These are phyloP conservation scores for Choanephora cucurbitarum DNA, from an alignment of 371 early-diverging fungal genomes.

Conservation along the genomic window DNA sequence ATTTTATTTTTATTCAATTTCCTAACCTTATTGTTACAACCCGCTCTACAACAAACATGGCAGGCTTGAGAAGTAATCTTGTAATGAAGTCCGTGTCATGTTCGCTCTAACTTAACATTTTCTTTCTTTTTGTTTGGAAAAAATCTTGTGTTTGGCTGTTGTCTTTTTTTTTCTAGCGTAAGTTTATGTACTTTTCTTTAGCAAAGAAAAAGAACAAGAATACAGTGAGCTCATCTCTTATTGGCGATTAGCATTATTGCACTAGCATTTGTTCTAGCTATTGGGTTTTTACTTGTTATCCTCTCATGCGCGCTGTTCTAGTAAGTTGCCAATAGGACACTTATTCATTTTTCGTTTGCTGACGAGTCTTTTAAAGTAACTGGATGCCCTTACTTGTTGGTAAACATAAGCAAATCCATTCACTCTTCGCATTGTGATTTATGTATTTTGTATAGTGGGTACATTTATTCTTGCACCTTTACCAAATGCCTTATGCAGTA, in stretches of 20 bases:
- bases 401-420: slow-evolving; percentile 22
- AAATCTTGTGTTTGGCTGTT: too few species aligned
- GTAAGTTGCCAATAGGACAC: slow-evolving; percentile 39
- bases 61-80: slow-evolving; percentile 28
- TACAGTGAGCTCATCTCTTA: neutral
- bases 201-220: neutral
- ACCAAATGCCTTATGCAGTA: slow-evolving; percentile 85
- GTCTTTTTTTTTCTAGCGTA: slow-evolving; percentile 15
- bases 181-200: too few species aligned
- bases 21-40: neutral
- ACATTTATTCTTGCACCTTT: slow-evolving; percentile 88
- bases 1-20: neutral
- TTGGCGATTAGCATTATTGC: slow-evolving; percentile 63
- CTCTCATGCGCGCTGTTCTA: slow-evolving; percentile 91
- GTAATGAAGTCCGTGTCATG: too few species aligned
- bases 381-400: slow-evolving; percentile 92
- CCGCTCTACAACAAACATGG: too few species aligned
- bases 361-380: too few species aligned
- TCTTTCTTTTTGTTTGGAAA: neutral
- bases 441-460: too few species aligned
- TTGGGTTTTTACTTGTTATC: slow-evolving; percentile 89
- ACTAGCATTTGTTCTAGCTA: slow-evolving; percentile 84
- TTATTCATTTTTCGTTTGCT: too few species aligned
- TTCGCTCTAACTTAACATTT: too few species aligned
- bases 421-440: too few species aligned